These are phyloP conservation scores for Brasilioporus rufonigricans DNA, from an alignment of 768 basidiomycete genomes.

Conservation along the genomic window DNA sequence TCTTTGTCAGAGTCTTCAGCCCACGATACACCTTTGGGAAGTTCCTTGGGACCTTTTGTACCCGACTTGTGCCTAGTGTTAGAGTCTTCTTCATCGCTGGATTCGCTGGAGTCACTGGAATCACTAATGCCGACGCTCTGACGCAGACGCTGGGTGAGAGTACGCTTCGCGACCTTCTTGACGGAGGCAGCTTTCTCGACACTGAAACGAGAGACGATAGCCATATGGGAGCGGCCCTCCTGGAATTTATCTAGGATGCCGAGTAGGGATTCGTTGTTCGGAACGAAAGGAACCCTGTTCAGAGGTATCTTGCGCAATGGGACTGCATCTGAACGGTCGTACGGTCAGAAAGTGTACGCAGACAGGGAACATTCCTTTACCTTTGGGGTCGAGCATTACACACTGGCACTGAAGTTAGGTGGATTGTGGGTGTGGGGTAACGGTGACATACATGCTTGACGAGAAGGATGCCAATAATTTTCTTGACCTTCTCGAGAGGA, in stretches of 20 bases:
- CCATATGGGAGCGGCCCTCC: slow-evolving; percentile 90
- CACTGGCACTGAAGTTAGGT: slow-evolving; percentile 38
- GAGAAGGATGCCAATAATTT: slow-evolving; percentile 81
- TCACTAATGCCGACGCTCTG: slow-evolving; percentile 74
- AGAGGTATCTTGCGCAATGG: slow-evolving; percentile 82
- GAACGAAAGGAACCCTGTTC: slow-evolving; percentile 84
- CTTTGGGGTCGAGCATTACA: slow-evolving; percentile 83
- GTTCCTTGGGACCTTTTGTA: slow-evolving; percentile 18
- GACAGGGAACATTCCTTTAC: slow-evolving; percentile 28
- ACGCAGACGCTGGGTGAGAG: slow-evolving; percentile 75
- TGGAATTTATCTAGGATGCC: slow-evolving; percentile 87
- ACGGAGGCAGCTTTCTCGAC: slow-evolving; percentile 73
- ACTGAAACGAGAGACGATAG: slow-evolving; percentile 79
- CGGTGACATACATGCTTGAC: slow-evolving; percentile 62
- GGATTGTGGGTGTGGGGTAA: background rate
- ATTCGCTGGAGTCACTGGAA: slow-evolving; percentile 50
- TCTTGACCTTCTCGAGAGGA: slow-evolving; percentile 60
- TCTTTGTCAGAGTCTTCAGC: slow-evolving; percentile 34
- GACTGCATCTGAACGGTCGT: slow-evolving; percentile 57
- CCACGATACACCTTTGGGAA: slow-evolving; percentile 31
- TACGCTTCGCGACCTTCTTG: slow-evolving; percentile 79
- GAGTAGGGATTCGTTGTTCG: slow-evolving; percentile 81
- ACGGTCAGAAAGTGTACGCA: background rate
- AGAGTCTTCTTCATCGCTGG: slow-evolving; percentile 41
- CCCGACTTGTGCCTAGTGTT: slow-evolving; percentile 19